A percentile compares a stretch with the other conserved stretches of the same genome.
Evolutionary conservation across 306 rosid genomes (phyloP).

Genomic region (Dryas alaskensis): DNA sequence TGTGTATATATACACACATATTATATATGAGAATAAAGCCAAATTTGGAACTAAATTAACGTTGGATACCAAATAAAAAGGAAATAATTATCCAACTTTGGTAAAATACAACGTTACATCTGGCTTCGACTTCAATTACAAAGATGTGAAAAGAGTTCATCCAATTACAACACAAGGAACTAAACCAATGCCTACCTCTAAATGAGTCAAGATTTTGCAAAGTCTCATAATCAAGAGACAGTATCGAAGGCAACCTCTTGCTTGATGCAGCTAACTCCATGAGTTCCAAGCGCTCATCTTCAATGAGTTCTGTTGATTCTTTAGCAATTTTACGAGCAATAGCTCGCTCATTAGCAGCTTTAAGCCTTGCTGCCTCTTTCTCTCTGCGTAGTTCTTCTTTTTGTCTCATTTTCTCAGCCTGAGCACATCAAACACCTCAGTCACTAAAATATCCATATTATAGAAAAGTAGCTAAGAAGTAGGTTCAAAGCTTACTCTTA

Average conservation of each 20-base stretch:
- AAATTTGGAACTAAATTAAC: neutral
- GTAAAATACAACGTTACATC: neutral
- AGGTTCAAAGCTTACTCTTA: conserved; percentile 47
- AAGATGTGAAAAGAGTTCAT: no score
- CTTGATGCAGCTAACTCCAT: conserved; percentile 70
- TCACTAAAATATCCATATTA: neutral
- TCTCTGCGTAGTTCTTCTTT: conserved; percentile 64
- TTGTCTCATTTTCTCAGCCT: conserved; percentile 72
- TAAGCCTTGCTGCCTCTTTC: conserved; percentile 69
- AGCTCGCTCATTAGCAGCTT: conserved; percentile 70
- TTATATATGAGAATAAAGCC: no score
- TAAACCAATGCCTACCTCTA: conserved; percentile 35
- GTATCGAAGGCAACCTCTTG: conserved; percentile 59
- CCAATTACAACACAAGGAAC: no score
- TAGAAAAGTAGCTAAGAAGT: neutral
- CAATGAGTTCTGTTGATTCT: conserved; percentile 67
- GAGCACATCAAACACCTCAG: conserved; percentile 10
- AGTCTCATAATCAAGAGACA: conserved; percentile 61
- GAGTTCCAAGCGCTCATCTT: conserved; percentile 74
- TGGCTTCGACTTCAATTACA: no score
- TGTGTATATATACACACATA: no score
- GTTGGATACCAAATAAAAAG: neutral
- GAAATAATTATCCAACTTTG: neutral
- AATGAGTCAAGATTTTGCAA: conserved; percentile 58
- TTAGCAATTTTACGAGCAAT: conserved; percentile 64